Base-by-base conservation (phyloP, 2,329 filamentous ascomycete species). In the Ceratocystis cacaofunesta region DNA sequence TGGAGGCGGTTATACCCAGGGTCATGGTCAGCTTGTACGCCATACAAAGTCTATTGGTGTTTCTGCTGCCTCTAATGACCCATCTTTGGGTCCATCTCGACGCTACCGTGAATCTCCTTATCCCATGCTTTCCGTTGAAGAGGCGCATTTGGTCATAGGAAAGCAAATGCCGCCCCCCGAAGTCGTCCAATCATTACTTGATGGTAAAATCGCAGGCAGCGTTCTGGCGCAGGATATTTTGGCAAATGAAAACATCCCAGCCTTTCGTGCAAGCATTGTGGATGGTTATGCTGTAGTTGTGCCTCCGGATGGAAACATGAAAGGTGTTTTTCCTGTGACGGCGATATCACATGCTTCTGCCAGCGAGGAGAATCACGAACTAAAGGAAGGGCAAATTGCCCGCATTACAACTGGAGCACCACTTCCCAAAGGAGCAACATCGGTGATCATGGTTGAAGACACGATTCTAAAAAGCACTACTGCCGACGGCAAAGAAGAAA, bases 401-500 rank as follows among this genome's bases (percentile, higher is more conserved):
- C 82, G 94, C 60, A 96, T 99, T 70, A 99, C 94, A 0, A 99
- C 94, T 0, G 94, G 94, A 0, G 94, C 94, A 5, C 92, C 94
- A 10, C 77, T 99, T 0, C 94, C 94, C 0, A 85, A 86, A 0
- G 90, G 92, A 0, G 90, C 94, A 1, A 95, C 90, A 30, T 87
- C 92, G 0, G 92, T 99, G 4, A 87, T 96, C 60, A 97, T 69
- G 76, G 94, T 99, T 0, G 94, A 99, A 76, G 94, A 96, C 72
- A 99, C 94, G 0, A 76, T 86, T 0, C 78, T 99, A 3, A 84
- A 82, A 68, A 85, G 83, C 1, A 85, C 84, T 74, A 94, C 90
- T 0, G 85, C 88, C 0, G 89, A 95, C 70, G 89, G 86, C 0
- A 80, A 80, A 62, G 94, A 99, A 75, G 94, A 99, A 74, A 86